phyloP scores from a whole-genome alignment of 345 rosid species.

The Draba incana region DNA sequence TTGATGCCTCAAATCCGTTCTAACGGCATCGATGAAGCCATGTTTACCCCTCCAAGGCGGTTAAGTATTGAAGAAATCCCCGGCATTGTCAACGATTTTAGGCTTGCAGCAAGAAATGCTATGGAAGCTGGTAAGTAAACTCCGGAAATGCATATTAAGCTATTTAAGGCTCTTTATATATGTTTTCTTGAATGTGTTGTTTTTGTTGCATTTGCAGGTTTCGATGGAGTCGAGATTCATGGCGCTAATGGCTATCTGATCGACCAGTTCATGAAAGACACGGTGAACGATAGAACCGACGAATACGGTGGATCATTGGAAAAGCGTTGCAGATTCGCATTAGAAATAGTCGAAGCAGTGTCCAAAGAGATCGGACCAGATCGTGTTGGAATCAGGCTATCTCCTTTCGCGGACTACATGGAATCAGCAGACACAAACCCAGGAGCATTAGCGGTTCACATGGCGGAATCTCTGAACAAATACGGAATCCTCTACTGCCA shows the following conservation, averaged over 20 bases:
- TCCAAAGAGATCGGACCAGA: slow-evolving; percentile 70
- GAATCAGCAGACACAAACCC: slow-evolving; percentile 73
- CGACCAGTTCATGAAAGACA: slow-evolving; percentile 76
- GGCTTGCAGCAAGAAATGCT: slow-evolving; percentile 79
- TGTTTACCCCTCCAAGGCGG: slow-evolving; percentile 62
- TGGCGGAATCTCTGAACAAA: slow-evolving; percentile 63
- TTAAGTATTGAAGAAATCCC: slow-evolving; percentile 69
- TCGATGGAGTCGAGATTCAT: slow-evolving; percentile 84
- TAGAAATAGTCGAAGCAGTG: slow-evolving; percentile 69
- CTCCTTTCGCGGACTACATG: slow-evolving; percentile 56
- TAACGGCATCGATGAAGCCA: slow-evolving; percentile 48
- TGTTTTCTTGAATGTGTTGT: slow-evolving; percentile 20
- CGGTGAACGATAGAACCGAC: slow-evolving; percentile 71
- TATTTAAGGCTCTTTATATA: slow-evolving; percentile 3
- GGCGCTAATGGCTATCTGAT: slow-evolving; percentile 72
- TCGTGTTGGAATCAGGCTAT: slow-evolving; percentile 69
- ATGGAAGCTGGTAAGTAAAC: slow-evolving; percentile 64
- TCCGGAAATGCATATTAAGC: not conserved
- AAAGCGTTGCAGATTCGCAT: slow-evolving; percentile 66
- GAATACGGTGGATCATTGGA: slow-evolving; percentile 70
- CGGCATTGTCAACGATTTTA: slow-evolving; percentile 62
- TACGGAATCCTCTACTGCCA: slow-evolving; percentile 68
- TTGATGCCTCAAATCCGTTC: slow-evolving; percentile 48
- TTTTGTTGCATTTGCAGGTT: slow-evolving; percentile 45
- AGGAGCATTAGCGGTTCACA: slow-evolving; percentile 57